phyloP scores from a whole-genome alignment of 2,329 filamentous ascomycete genomes.

The Pseudogymnoascus destructans region DNA sequence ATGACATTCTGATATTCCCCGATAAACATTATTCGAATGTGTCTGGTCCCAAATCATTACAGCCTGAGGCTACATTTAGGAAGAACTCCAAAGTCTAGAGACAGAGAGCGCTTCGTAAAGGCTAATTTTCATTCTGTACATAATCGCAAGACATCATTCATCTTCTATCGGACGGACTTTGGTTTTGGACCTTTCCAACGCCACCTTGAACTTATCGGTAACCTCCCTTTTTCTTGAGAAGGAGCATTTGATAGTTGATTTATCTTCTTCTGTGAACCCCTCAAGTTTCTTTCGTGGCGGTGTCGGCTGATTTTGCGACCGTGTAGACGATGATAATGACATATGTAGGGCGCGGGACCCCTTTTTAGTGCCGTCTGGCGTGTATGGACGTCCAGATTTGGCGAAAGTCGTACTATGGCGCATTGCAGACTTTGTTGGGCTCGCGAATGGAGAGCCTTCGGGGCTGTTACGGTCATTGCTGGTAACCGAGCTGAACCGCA shows the following conservation, averaged over 20 bases:
- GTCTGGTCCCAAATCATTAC: background rate
- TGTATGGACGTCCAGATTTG: constrained; percentile 21
- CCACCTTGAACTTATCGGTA: constrained; percentile 34
- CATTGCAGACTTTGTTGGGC: constrained; percentile 20
- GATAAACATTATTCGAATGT: background rate
- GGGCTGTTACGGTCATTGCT: constrained; percentile 19
- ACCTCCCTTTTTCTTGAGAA: constrained; percentile 40
- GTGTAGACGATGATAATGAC: constrained; percentile 22
- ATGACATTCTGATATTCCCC: background rate
- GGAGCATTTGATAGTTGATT: constrained; percentile 41
- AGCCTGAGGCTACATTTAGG: background rate
- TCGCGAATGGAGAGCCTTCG: constrained; percentile 31
- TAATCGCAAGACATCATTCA: constrained; percentile 10
- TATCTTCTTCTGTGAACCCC: constrained; percentile 47
- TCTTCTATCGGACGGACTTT: constrained; percentile 23
- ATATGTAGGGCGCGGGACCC: constrained; percentile 18
- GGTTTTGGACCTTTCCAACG: constrained; percentile 23
- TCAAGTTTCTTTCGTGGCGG: constrained; percentile 48
- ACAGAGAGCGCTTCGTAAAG: background rate
- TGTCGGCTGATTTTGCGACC: constrained; percentile 17
- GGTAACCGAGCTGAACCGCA: constrained; percentile 36
- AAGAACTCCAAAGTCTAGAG: background rate
- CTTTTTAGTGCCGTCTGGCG: constrained; percentile 22
- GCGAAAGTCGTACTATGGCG: constrained; percentile 19
- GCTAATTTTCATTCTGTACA: background rate